Percentiles rank a stretch among this genome's conserved stretches.
phyloP scores from a whole-genome alignment of 2,329 filamentous ascomycete genomes.

The Paracoccidioides lutzii region DNA sequence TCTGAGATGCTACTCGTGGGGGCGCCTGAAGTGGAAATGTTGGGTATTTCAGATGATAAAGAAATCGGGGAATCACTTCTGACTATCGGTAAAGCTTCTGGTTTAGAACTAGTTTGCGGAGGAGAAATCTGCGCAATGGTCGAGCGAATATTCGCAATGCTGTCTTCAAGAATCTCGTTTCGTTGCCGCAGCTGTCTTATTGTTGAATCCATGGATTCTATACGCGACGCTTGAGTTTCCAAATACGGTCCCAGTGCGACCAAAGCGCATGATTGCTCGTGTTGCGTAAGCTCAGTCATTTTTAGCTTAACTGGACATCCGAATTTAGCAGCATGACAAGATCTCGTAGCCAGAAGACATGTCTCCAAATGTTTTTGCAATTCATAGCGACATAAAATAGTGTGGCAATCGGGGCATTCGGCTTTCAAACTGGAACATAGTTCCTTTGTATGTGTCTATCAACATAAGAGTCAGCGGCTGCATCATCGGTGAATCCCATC shows the following conservation, averaged over 20 bases:
- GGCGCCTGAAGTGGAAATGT: constrained; percentile 11
- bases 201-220: constrained; percentile 33
- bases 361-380: constrained; percentile 25
- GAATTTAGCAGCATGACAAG: constrained; percentile 29
- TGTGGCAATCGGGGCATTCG: constrained; percentile 27
- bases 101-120: constrained; percentile 11
- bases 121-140: constrained; percentile 20
- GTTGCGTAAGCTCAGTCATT: constrained; percentile 27
- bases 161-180: constrained; percentile 36
- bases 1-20: background rate
- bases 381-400: constrained; percentile 20
- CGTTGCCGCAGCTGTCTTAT: constrained; percentile 33
- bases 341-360: constrained; percentile 25
- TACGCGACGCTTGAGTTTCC: constrained; percentile 29
- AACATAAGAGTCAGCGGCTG: constrained; percentile 1
- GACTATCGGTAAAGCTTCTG: constrained; percentile 9
- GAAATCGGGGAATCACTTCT: constrained; percentile 10
- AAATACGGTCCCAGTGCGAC: constrained; percentile 35
- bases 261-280: constrained; percentile 39
- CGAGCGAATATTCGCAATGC: constrained; percentile 30
- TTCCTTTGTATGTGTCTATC: constrained; percentile 25
- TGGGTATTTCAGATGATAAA: constrained; percentile 4
- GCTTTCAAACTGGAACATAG: constrained; percentile 26
- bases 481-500: background rate
- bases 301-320: constrained; percentile 31